A percentile compares a stretch with the other conserved stretches of the same genome.
Conservation (phyloP, 139 green algal genomes). For the Desmodesmus armatus region DNA sequence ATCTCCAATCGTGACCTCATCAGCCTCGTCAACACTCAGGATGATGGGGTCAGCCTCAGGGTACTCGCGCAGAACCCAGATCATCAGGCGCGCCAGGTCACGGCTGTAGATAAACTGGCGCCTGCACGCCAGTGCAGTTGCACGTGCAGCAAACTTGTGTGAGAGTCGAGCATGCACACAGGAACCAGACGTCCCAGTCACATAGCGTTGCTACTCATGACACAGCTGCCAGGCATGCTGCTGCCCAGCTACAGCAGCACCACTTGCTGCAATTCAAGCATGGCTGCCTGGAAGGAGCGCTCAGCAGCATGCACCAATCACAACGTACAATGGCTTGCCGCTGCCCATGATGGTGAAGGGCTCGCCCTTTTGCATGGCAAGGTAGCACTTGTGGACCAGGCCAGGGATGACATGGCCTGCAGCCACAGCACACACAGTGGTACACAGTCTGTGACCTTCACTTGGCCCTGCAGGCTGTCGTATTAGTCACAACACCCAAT, state of each 20-base stretch:
- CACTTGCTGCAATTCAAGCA: neutral
- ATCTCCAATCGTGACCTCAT: conserved; percentile 56
- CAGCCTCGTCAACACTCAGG: conserved; percentile 58
- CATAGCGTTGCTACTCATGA: neutral
- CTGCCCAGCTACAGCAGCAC: neutral
- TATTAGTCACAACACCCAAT: too few relatives aligned
- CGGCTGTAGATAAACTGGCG: conserved; percentile 70
- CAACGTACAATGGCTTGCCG: conserved; percentile 60
- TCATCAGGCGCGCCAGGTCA: conserved; percentile 69
- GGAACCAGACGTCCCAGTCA: neutral
- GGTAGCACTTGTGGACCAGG: conserved; percentile 73
- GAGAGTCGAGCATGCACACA: too few relatives aligned
- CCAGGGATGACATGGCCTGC: conserved; percentile 77
- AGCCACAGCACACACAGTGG: neutral
- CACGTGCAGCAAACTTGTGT: too few relatives aligned
- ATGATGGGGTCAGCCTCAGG: conserved; percentile 68
- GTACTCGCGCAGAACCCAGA: conserved; percentile 62
- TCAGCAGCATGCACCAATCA: neutral
- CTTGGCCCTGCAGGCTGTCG: too few relatives aligned
- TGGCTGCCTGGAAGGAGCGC: neutral
- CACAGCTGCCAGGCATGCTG: neutral
- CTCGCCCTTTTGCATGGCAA: conserved; percentile 66
- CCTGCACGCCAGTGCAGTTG: too few relatives aligned
- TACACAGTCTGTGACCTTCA: too few relatives aligned
- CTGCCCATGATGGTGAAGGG: conserved; percentile 70